phyloP scores from a whole-genome alignment of 495 filamentous ascomycete genomes.

The Oidiodendron maius region DNA sequence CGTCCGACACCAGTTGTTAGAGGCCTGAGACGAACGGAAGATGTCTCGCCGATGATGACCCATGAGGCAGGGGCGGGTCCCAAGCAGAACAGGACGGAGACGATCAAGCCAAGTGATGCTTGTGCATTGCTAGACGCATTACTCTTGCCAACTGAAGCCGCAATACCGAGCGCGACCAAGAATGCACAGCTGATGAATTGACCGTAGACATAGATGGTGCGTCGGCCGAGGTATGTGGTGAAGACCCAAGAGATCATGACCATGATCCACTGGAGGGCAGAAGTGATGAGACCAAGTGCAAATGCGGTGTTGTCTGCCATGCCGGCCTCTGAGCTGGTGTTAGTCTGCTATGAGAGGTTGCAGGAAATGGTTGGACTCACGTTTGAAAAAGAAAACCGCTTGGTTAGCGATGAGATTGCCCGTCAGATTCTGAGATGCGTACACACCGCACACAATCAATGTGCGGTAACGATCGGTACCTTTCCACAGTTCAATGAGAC shows the following conservation, averaged over 20 bases:
- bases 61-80: conserved; percentile 48
- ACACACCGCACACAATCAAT: conserved; percentile 45
- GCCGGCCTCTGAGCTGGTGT: conserved; percentile 36
- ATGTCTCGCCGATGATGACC: conserved; percentile 54
- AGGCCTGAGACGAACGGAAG: conserved; percentile 45
- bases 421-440: conserved; percentile 40
- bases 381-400: conserved; percentile 58
- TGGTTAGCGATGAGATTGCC: conserved; percentile 49
- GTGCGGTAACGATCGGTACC: conserved; percentile 48
- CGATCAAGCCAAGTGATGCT: conserved; percentile 48
- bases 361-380: conserved; percentile 29
- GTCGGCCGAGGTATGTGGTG: conserved; percentile 15
- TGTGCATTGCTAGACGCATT: conserved; percentile 35
- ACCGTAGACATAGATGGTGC: conserved; percentile 19
- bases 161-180: conserved; percentile 31
- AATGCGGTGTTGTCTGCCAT: conserved; percentile 40
- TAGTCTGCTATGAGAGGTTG: conserved; percentile 34
- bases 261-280: conserved; percentile 19
- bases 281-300: conserved; percentile 30
- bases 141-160: conserved; percentile 47
- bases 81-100: conserved; percentile 48
- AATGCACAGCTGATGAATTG: conserved; percentile 4
- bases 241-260: conserved; percentile 35
- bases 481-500: conserved; percentile 47
- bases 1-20: conserved; percentile 53